Percentiles rank a stretch among this genome's conserved stretches.
These are phyloP conservation scores for Gliomastix tumulicola DNA, from an alignment of 2,329 filamentous ascomycete species.

Conservation along the genomic window DNA sequence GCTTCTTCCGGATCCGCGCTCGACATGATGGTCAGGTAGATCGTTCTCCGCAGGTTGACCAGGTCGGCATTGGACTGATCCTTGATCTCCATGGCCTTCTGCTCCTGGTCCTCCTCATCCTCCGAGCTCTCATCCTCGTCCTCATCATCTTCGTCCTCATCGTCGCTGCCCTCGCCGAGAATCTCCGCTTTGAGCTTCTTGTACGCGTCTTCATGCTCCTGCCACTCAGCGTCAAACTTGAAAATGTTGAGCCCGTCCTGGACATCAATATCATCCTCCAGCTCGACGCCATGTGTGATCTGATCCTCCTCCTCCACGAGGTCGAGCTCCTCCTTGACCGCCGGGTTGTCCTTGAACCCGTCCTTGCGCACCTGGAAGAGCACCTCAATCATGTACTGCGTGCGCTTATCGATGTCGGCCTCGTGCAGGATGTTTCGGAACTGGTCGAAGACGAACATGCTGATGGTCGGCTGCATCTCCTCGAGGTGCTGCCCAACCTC, in stretches of 20 bases:
- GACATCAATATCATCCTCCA: conserved; percentile 79
- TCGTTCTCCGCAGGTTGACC: conserved; percentile 85
- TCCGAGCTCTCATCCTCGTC: conserved; percentile 59
- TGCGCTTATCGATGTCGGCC: conserved; percentile 92
- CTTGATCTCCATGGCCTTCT: conserved; percentile 88
- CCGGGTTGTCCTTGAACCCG: conserved; percentile 90
- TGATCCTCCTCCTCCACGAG: conserved; percentile 97
- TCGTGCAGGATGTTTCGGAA: conserved; percentile 94
- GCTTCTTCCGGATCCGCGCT: conserved; percentile 95
- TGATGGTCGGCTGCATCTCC: conserved; percentile 87
- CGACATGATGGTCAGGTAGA: conserved; percentile 97
- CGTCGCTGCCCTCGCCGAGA: conserved; percentile 83
- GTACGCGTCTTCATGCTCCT: conserved; percentile 86
- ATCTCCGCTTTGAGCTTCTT: conserved; percentile 89
- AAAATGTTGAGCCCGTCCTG: conserved; percentile 92
- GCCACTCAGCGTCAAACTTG: conserved; percentile 86
- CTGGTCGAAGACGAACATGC: conserved; percentile 88
- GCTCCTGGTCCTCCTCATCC: conserved; percentile 65
- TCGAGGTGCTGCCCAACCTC: conserved; percentile 93
- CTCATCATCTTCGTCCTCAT: conserved; percentile 62
- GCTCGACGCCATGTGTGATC: conserved; percentile 78
- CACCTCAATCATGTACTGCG: conserved; percentile 99
- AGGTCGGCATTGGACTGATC: conserved; percentile 96
- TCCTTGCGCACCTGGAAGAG: conserved; percentile 95
- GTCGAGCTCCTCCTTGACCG: conserved; percentile 87